Percentiles rank a stretch among this genome's conserved stretches.
phyloP scores from a whole-genome alignment of 139 green algal genomes.

The Coelastrella sp. region DNA sequence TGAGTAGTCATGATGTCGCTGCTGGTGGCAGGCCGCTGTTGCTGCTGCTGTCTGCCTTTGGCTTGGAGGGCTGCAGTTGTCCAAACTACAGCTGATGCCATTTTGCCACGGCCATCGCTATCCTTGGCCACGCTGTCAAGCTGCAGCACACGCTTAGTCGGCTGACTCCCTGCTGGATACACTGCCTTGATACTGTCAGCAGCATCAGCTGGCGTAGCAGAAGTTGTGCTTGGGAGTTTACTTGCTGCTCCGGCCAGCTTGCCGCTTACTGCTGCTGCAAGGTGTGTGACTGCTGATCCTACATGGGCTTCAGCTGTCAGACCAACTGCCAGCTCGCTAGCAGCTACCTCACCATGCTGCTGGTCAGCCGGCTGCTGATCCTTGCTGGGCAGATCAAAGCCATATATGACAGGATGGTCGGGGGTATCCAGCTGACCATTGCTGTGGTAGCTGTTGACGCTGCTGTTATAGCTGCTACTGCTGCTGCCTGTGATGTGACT shows the following conservation, averaged over 20 bases:
- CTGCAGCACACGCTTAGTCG: too few relatives aligned
- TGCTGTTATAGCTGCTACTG: slow-evolving; percentile 19
- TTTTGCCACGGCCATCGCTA: too few relatives aligned
- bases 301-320: not conserved
- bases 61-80: too few relatives aligned
- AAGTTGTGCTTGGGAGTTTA: too few relatives aligned
- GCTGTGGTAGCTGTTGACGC: not conserved
- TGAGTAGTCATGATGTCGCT: not conserved
- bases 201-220: not conserved
- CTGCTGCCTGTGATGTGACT: not conserved
- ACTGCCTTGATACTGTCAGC: not conserved
- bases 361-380: not conserved
- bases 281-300: not conserved
- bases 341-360: not conserved
- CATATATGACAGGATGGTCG: not conserved
- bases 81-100: too few relatives aligned
- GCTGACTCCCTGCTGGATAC: not conserved
- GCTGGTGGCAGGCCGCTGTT: not conserved
- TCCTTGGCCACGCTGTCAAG: too few relatives aligned
- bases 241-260: not conserved
- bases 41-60: not conserved
- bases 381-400: slow-evolving; percentile 19
- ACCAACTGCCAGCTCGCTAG: not conserved
- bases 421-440: not conserved
- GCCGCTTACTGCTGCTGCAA: not conserved